Evolutionary conservation across 2,329 filamentous ascomycete genomes (phyloP).

Genomic region (Penicillium sp.): DNA sequence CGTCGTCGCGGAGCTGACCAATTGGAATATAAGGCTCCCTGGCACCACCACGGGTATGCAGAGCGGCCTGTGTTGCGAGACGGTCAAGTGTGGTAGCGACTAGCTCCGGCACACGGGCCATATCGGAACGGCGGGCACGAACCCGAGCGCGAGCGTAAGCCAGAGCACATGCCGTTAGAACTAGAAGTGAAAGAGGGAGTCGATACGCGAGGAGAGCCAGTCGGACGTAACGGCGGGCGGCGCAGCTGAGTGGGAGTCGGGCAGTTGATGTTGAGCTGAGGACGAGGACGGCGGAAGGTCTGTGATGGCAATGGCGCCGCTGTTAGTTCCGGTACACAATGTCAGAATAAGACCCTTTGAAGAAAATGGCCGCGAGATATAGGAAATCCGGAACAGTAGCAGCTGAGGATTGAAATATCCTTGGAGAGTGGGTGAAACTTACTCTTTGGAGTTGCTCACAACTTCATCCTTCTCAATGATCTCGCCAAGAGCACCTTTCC

Average conservation of each 20-base stretch:
- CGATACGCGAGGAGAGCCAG: conserved; percentile 53
- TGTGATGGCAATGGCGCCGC: conserved; percentile 71
- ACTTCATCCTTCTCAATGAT: conserved; percentile 62
- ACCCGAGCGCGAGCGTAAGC: conserved; percentile 68
- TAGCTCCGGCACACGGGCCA: conserved; percentile 75
- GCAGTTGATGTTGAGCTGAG: conserved; percentile 89
- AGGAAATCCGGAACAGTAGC: conserved; percentile 23
- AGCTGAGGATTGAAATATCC: conserved; percentile 19
- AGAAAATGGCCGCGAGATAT: conserved; percentile 20
- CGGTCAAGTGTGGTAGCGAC: conserved; percentile 83
- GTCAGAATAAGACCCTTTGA: conserved; percentile 51
- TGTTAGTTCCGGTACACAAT: conserved; percentile 72
- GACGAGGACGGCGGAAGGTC: conserved; percentile 67
- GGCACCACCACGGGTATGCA: conserved; percentile 67
- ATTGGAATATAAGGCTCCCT: conserved; percentile 82
- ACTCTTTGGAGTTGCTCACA: conserved; percentile 58
- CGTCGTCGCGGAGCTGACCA: conserved; percentile 86
- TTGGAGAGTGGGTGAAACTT: conserved; percentile 44
- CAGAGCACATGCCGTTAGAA: conserved; percentile 48
- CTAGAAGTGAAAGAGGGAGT: conserved; percentile 53
- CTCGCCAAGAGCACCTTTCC: conserved; percentile 54
- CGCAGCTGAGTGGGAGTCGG: conserved; percentile 74
- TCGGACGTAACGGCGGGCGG: conserved; percentile 50
- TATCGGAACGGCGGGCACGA: conserved; percentile 64
- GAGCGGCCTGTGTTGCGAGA: conserved; percentile 77